Evolutionary conservation across 768 basidiomycete genomes (phyloP), one percentile per base, ranked within the genome.

Genomic region (Tephrocybe sp.): DNA sequence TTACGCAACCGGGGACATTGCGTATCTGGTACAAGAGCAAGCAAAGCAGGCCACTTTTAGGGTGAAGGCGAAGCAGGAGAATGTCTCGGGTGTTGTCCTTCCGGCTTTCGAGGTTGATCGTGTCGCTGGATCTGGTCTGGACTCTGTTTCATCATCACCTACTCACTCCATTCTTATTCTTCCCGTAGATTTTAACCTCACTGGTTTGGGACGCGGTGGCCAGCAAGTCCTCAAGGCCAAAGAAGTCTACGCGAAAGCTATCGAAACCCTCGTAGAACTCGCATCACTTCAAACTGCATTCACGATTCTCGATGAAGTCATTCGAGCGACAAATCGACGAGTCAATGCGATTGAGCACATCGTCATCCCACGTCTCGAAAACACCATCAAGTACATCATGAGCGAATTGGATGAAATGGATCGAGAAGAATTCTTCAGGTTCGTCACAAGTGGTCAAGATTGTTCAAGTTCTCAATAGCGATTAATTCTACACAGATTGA

Each of bases 321-420:
- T 99, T 63, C 90, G 93, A 41, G 93, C 95, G n/a, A 98, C 97
- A 32, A 99, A 98, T 69, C 90, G 97, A 45, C 86, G 97, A 56
- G 97, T 99, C 34, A 99, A 99, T 64, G 97, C 97, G 2, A 96
- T 99, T 58, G 97, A 99, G 62, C 93, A 99, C 66, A 86, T 99
- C 58, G 77, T 99, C 60, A 98, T 99, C 51, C 97, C 97, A 15
- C 81, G 88, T 38, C 73, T 99, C 44, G 96, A 98, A 40, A 98
- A 98, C 69, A 98, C 97, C 12, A 93, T 99, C 77, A 92, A 91
- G 63, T 99, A 98, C 67, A 98, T 99, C 66, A 79, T 93, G 63
- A 96, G 93, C 51, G 97, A 99, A 66, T 73, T 99, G 55, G 97
- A 98, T 62, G 97, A 99, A 70, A 98, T 97, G 94, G 97, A 99